Percentiles rank a stretch among this genome's conserved stretches.
Conservation (phyloP, 192 early-diverging fungal genomes). For the Phlyctochytrium planicorne region DNA sequence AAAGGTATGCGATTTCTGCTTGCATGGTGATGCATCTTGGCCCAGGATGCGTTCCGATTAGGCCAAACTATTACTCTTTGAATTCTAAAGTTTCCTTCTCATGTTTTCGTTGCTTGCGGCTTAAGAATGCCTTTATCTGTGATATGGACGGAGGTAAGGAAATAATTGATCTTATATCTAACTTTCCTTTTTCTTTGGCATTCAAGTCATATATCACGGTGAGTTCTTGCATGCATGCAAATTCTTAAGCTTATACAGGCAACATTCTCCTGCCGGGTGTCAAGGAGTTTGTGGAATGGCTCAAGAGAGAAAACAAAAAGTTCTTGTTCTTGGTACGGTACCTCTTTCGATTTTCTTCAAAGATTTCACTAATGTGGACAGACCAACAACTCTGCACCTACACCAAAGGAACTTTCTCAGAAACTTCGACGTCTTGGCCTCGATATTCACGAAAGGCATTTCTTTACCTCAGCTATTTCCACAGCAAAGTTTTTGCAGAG, state of each 20-base stretch:
- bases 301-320: conserved; percentile 51
- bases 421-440: conserved; percentile 56
- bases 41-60: too few species aligned
- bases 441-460: conserved; percentile 47
- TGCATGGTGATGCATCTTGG: too few species aligned
- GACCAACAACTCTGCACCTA: conserved; percentile 65
- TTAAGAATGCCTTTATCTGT: conserved; percentile 56
- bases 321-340: conserved; percentile 64
- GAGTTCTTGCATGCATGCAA: too few species aligned
- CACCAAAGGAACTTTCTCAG: conserved; percentile 56
- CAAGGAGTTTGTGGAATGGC: conserved; percentile 56
- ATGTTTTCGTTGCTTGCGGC: too few species aligned
- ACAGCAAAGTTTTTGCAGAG: conserved; percentile 58
- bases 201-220: too few species aligned
- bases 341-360: too few species aligned
- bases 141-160: conserved; percentile 71
- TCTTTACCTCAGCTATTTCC: conserved; percentile 58
- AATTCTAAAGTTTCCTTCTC: too few species aligned
- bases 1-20: conserved; percentile 25
- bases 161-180: too few species aligned
- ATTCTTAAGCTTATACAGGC: too few species aligned
- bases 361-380: too few species aligned
- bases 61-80: too few species aligned
- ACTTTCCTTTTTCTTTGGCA: too few species aligned
- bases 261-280: conserved; percentile 52